Conservation (phyloP, 2,329 filamentous ascomycete genomes). For the Pyrenochaeta sp. region DNA sequence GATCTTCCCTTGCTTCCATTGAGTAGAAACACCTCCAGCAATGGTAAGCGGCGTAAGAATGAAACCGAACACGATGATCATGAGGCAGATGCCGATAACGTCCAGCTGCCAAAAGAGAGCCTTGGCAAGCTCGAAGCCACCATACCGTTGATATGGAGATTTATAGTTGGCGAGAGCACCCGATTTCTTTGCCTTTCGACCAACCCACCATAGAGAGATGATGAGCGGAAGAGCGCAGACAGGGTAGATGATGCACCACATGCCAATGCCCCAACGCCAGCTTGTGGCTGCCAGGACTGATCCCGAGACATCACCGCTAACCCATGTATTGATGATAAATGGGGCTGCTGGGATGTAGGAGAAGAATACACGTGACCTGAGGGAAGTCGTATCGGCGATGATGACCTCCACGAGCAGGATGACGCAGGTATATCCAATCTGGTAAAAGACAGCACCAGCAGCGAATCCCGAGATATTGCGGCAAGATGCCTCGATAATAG, state of each 20-base stretch:
- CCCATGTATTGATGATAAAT: conserved; percentile 66
- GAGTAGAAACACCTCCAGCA: conserved; percentile 56
- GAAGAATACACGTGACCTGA: conserved; percentile 69
- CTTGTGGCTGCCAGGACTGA: conserved; percentile 60
- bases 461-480: conserved; percentile 1
- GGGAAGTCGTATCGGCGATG: conserved; percentile 70
- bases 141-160: conserved; percentile 55
- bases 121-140: conserved; percentile 45
- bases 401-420: conserved; percentile 71
- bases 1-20: conserved; percentile 62
- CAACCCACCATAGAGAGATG: conserved; percentile 60
- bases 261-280: conserved; percentile 70
- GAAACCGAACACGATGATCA: conserved; percentile 58
- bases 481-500: conserved; percentile 65
- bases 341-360: conserved; percentile 60
- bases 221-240: conserved; percentile 65
- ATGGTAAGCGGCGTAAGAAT: conserved; percentile 64
- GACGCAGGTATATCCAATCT: conserved; percentile 66
- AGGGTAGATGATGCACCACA: conserved; percentile 69
- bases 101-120: conserved; percentile 68
- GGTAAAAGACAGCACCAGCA: conserved; percentile 3
- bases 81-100: conserved; percentile 57
- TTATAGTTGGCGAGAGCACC: conserved; percentile 58
- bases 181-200: conserved; percentile 58
- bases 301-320: conserved; percentile 65